Conservation (phyloP, 2,329 filamentous ascomycete species). For the Plenodomus biglobosus region DNA sequence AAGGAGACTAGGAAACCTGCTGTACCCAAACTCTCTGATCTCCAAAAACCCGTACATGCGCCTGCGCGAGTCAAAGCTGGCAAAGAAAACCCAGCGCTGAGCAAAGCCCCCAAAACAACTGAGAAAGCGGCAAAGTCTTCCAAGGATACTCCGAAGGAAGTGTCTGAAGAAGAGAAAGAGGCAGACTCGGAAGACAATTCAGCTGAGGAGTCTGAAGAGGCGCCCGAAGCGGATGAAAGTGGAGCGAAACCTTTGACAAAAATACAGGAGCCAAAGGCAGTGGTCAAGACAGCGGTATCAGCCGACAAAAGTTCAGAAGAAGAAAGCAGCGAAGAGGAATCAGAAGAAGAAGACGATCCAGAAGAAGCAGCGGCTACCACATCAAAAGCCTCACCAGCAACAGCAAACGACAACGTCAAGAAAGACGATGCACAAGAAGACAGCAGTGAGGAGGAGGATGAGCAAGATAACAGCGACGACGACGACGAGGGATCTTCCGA, state of each 20-base stretch:
- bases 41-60: constrained; percentile 24
- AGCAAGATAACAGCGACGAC: not conserved
- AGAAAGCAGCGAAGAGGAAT: constrained; percentile 5
- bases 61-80: constrained; percentile 29
- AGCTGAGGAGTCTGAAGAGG: constrained; percentile 6
- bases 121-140: constrained; percentile 6
- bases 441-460: not conserved
- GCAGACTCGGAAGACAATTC: constrained; percentile 23
- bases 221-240: constrained; percentile 7
- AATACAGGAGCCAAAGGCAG: not conserved
- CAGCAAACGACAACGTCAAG: not conserved
- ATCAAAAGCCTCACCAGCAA: too few species aligned
- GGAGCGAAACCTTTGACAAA: not conserved
- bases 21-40: constrained; percentile 19
- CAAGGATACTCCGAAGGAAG: constrained; percentile 22
- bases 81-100: constrained; percentile 27
- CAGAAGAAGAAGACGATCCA: constrained; percentile 5
- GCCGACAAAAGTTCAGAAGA: constrained; percentile 5
- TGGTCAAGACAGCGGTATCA: not conserved
- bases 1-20: not conserved
- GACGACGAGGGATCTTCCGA: not conserved
- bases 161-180: constrained; percentile 19
- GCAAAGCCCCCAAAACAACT: constrained; percentile 21
- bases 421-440: not conserved
- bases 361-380: constrained; percentile 3